A percentile compares a stretch with the other conserved stretches of the same genome.
Evolutionary conservation across 164 flowering plant genomes (phyloP).

Genomic region (Tinospora cordifolia): DNA sequence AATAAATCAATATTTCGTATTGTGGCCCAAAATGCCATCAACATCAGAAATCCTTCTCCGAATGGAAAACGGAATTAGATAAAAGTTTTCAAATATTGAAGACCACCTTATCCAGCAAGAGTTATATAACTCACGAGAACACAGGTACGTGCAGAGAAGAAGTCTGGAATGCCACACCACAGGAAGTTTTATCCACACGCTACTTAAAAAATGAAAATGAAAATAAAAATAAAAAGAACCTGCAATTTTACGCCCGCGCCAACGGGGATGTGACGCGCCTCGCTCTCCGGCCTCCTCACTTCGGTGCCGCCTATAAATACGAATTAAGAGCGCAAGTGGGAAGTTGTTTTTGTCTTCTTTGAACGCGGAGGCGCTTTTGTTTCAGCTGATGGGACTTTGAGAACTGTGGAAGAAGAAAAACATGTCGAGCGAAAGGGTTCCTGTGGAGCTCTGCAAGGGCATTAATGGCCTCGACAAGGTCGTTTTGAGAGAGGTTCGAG

Average conservation of each 20-base stretch:
- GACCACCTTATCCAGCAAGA: not conserved
- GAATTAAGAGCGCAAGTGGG: not conserved
- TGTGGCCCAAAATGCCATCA: not conserved
- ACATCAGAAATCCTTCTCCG: not conserved
- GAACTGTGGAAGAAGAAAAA: slow-evolving; percentile 15
- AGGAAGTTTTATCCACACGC: not conserved
- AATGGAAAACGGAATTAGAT: not conserved
- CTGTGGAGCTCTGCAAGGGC: slow-evolving; percentile 47
- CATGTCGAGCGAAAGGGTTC: slow-evolving; percentile 26
- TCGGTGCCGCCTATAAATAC: slow-evolving; percentile 6
- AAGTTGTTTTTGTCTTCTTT: not conserved
- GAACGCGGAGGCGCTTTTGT: not conserved
- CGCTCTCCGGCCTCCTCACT: not conserved
- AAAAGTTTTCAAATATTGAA: not conserved
- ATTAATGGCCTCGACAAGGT: slow-evolving; percentile 72
- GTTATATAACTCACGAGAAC: not conserved
- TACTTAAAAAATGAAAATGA: not conserved
- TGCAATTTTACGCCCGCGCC: not conserved
- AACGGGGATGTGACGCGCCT: not conserved
- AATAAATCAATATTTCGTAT: not conserved
- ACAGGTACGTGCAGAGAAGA: not conserved
- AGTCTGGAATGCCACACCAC: no score
- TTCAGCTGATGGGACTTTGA: slow-evolving; percentile 18
- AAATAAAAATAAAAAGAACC: no score
- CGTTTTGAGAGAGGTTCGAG: slow-evolving; percentile 54